Evolutionary conservation across 2,329 filamentous ascomycete species (phyloP).

Genomic region (Sarocladium kiliense): DNA sequence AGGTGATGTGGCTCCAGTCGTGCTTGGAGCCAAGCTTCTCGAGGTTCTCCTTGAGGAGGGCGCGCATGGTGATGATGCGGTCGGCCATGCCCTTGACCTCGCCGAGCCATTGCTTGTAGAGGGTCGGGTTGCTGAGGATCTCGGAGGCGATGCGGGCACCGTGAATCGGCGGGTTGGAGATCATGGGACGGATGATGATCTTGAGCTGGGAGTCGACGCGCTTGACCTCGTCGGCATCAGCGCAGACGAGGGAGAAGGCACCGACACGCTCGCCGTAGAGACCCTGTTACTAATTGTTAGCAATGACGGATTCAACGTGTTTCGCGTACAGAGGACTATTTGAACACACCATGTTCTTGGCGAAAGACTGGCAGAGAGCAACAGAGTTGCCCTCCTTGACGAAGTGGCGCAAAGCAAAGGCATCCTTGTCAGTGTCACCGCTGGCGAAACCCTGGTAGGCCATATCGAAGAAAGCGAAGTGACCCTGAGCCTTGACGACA

Average conservation of each 20-base stretch:
- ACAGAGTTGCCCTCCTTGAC: conserved; percentile 87
- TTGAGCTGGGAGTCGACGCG: conserved; percentile 96
- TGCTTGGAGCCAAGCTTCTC: conserved; percentile 93
- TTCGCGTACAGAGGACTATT: background rate
- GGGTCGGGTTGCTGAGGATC: conserved; percentile 78
- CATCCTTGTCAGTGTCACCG: conserved; percentile 86
- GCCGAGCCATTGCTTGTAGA: conserved; percentile 90
- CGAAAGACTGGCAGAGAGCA: conserved; percentile 87
- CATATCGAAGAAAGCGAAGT: conserved; percentile 99
- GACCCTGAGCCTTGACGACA: conserved; percentile 76
- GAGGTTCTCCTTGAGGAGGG: conserved; percentile 88
- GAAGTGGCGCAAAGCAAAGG: conserved; percentile 90
- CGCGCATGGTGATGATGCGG: conserved; percentile 97
- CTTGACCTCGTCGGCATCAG: conserved; percentile 84
- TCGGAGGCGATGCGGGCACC: conserved; percentile 89
- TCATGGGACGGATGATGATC: conserved; percentile 92
- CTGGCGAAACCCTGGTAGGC: conserved; percentile 98
- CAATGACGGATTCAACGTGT: background rate
- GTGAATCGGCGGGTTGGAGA: conserved; percentile 97
- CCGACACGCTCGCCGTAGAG: conserved; percentile 98
- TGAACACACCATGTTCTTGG: conserved; percentile 88
- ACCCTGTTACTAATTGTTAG: conserved; percentile 48
- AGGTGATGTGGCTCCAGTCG: conserved; percentile 98
- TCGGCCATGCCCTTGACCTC: conserved; percentile 99
- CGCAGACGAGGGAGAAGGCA: conserved; percentile 88